Evolutionary conservation across 352 stramenopile species (phyloP).

Genomic region (Detonula confervacea): DNA sequence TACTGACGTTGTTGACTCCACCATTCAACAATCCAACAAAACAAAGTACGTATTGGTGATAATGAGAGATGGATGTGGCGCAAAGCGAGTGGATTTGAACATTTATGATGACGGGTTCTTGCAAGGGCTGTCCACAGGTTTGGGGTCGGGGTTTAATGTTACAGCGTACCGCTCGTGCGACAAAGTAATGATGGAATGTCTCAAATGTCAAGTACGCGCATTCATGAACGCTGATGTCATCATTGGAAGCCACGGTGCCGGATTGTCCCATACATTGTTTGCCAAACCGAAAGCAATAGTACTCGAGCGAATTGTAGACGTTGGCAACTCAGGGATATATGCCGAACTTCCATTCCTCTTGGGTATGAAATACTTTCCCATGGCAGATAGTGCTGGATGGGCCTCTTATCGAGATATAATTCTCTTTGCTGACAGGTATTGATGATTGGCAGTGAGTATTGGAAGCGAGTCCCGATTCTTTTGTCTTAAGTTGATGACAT

Average conservation of each 20-base stretch:
- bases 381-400: not conserved
- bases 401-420: slow-evolving; percentile 1
- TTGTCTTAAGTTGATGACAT: too few relatives aligned
- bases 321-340: slow-evolving; percentile 11
- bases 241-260: slow-evolving; percentile 25
- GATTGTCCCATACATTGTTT: slow-evolving; percentile 25
- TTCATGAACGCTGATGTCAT: slow-evolving; percentile 25
- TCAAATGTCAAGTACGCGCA: slow-evolving; percentile 11
- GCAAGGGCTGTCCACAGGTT: not conserved
- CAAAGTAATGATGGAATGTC: slow-evolving; percentile 11
- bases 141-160: not conserved
- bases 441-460: too few relatives aligned
- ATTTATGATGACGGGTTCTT: slow-evolving; percentile 9
- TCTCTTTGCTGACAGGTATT: slow-evolving; percentile 8
- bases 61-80: slow-evolving; percentile 23
- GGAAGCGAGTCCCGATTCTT: too few relatives aligned
- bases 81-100: not conserved
- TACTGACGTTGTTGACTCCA: not conserved
- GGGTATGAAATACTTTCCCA: slow-evolving; percentile 19
- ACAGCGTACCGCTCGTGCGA: slow-evolving; percentile 16
- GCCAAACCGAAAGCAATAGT: not conserved
- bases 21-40: not conserved
- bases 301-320: slow-evolving; percentile 1
- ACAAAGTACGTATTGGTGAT: slow-evolving; percentile 24
- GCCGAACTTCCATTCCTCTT: slow-evolving; percentile 13